These are phyloP conservation scores for Fusarium nelsonii DNA, from an alignment of 2,329 filamentous ascomycete genomes.

Conservation along the genomic window DNA sequence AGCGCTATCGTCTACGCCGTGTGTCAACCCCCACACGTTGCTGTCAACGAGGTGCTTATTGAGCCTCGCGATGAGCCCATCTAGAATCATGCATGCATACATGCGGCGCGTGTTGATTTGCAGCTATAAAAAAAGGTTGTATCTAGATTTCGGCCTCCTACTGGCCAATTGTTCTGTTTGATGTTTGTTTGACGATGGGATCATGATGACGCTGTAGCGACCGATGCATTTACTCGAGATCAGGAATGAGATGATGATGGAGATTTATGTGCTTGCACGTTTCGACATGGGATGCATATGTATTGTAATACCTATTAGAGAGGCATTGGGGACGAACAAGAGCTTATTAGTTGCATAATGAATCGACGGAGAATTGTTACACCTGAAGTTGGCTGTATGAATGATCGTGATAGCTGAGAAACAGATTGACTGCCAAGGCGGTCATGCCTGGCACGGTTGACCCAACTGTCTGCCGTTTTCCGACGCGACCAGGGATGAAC, in stretches of 20 bases:
- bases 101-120: constrained; percentile 9
- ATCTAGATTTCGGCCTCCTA: constrained; percentile 36
- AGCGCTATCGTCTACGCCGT: constrained; percentile 79
- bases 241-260: constrained; percentile 26
- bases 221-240: constrained; percentile 31
- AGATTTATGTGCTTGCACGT: constrained; percentile 29
- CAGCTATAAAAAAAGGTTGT: constrained; percentile 1
- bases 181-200: constrained; percentile 21
- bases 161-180: constrained; percentile 26
- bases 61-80: constrained; percentile 83
- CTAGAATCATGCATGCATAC: constrained; percentile 50
- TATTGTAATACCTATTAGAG: constrained; percentile 21
- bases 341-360: not conserved
- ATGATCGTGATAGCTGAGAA: constrained; percentile 1
- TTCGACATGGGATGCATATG: constrained; percentile 40
- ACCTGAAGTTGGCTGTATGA: constrained; percentile 8
- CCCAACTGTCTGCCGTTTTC: constrained; percentile 8
- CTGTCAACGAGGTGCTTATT: constrained; percentile 84
- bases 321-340: constrained; percentile 4
- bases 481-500: constrained; percentile 14
- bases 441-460: not conserved
- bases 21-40: constrained; percentile 78
- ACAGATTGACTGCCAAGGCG: not conserved
- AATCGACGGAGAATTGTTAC: constrained; percentile 22
- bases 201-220: constrained; percentile 44